Conservation (phyloP, 2,329 filamentous ascomycete genomes). For the Proliferodiscus dingleyae region DNA sequence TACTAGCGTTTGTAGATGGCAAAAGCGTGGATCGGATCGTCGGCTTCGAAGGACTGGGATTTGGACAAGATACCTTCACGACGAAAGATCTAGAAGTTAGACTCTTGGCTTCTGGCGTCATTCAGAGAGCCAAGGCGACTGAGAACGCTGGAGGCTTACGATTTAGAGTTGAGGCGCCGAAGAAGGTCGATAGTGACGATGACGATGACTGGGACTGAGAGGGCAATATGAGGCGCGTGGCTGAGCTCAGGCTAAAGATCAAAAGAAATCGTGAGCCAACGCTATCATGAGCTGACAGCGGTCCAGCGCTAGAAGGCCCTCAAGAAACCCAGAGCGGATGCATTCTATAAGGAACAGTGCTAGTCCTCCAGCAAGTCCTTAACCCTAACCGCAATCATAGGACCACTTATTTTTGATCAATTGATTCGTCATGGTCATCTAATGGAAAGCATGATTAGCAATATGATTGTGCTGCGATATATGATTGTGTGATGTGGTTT, state of each 20-base stretch:
- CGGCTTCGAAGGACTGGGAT: conserved; percentile 53
- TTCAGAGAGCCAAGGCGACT: conserved; percentile 47
- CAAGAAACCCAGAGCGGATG: too few relatives aligned
- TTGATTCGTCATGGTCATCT: background rate
- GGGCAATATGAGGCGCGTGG: too few relatives aligned
- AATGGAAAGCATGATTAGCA: background rate
- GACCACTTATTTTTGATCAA: background rate
- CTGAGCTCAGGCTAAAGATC: too few relatives aligned
- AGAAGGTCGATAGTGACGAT: conserved; percentile 40
- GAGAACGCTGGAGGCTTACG: conserved; percentile 36
- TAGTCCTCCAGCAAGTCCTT: background rate
- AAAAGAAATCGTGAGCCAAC: too few relatives aligned
- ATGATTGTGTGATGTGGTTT: background rate
- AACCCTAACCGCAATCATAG: too few relatives aligned
- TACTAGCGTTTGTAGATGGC: conserved; percentile 52
- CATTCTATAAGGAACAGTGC: too few relatives aligned
- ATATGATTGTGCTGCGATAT: background rate
- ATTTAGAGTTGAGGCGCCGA: conserved; percentile 30
- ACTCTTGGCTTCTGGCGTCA: conserved; percentile 45
- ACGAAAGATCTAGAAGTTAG: conserved; percentile 49
- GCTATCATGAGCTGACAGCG: too few relatives aligned
- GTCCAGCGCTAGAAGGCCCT: too few relatives aligned
- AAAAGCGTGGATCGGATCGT: conserved; percentile 51
- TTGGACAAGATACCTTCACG: conserved; percentile 47
- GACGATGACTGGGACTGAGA: conserved; percentile 44